Evolutionary conservation across 768 basidiomycete species (phyloP), one percentile per base, ranked within the genome.

Genomic region (Termitomyces sp.): DNA sequence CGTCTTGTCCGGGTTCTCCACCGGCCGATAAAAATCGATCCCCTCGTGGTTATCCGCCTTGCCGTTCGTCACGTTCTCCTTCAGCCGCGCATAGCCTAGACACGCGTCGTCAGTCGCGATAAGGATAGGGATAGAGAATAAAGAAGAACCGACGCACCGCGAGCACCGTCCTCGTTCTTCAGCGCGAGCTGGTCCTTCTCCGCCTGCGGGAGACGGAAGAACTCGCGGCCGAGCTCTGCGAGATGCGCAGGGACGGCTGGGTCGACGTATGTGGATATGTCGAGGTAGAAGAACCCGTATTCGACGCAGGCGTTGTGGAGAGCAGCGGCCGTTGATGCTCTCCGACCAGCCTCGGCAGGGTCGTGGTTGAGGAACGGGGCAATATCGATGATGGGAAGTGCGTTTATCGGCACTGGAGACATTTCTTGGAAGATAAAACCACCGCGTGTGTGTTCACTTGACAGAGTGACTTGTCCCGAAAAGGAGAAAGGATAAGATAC

Each of bases 201-300:
- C n/a, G 78, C 83, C 58, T 88, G 82, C 0, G 90, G 84, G 16
- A 85, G 70, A 18, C 69, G 63, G 64, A 95, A 95, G 75, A 96
- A 96, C 52, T 82, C 73, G 26, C 83, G 76, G 1, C 85, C 92
- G 2, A 92, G 75, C 8, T 72, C 72, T 0, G 82, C 70, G 7
- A 94, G 80, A 60, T 87, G 83, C 44, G 86, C 83, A 10, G 86
- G 79, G 63, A 92, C 87, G 0, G 74, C 66, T 0, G 72, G 72
- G 36, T 84, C 74, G 14, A 87, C 70, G 62, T 77, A 89, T 4
- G 77, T 72, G 2, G 83, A 80, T 46, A 93, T 75, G 59, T 92
- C 82, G 47, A 94, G 76, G 70, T 95, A 96, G 75, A 96, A 94
- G 79, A 96, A 96, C 0, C 94, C 94, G 56, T 83, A 91, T 54